Percentiles rank a stretch among this genome's conserved stretches.
These are phyloP conservation scores for Chytriomyces confervae DNA, from an alignment of 192 early-diverging fungal species.

Conservation along the genomic window DNA sequence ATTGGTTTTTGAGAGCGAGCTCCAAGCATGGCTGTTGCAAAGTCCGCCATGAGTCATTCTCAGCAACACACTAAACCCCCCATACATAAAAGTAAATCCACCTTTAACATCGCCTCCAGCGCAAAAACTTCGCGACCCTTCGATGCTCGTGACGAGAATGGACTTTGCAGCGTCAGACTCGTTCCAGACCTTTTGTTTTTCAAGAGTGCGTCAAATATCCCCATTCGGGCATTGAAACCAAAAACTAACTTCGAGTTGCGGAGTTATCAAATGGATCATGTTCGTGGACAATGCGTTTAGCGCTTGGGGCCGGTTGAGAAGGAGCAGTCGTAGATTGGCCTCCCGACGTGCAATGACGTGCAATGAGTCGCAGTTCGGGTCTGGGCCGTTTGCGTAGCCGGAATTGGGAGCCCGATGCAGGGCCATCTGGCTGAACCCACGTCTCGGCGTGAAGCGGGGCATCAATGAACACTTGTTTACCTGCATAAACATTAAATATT, in stretches of 20 bases:
- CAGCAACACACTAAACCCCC: too few relatives aligned
- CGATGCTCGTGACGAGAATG: slow-evolving; percentile 79
- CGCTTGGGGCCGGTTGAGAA: slow-evolving; percentile 72
- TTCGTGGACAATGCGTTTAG: slow-evolving; percentile 84
- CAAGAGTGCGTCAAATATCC: too few relatives aligned
- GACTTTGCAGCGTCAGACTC: slow-evolving; percentile 86
- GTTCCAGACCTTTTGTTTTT: slow-evolving; percentile 87
- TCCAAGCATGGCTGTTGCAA: slow-evolving; percentile 21
- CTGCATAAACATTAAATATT: too few relatives aligned
- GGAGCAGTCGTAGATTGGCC: slow-evolving; percentile 48
- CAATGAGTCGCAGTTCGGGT: background rate
- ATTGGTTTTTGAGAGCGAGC: slow-evolving; percentile 38
- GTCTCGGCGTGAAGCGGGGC: too few relatives aligned
- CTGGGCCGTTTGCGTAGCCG: slow-evolving; percentile 2
- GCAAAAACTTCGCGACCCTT: slow-evolving; percentile 79
- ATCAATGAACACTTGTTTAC: too few relatives aligned
- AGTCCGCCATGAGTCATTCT: slow-evolving; percentile 1
- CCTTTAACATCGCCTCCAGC: slow-evolving; percentile 75
- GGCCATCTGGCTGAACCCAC: too few relatives aligned
- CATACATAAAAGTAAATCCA: background rate
- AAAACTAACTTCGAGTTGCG: slow-evolving; percentile 72
- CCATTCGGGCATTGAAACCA: background rate
- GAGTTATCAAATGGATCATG: slow-evolving; percentile 84
- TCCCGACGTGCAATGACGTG: slow-evolving; percentile 48
- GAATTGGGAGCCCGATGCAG: too few relatives aligned